Conservation (phyloP, 2,329 filamentous ascomycete genomes). For the Diplodia seriata region DNA sequence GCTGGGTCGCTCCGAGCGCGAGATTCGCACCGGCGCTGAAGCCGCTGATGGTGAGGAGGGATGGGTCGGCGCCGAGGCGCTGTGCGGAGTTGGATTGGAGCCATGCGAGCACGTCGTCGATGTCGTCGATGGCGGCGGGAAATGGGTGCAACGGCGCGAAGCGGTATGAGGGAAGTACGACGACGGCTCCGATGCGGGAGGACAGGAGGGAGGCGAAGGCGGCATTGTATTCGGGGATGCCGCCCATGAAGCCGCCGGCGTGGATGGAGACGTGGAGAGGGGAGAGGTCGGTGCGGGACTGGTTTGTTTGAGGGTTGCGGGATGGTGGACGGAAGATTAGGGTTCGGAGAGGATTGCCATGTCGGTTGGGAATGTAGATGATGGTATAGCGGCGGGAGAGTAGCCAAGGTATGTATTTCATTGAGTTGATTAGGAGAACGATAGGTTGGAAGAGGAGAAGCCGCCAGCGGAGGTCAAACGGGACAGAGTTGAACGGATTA, state of each 20-base stretch:
- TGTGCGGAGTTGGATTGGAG: constrained; percentile 36
- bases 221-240: constrained; percentile 51
- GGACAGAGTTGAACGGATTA: constrained; percentile 44
- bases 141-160: constrained; percentile 52
- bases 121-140: constrained; percentile 53
- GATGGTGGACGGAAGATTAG: constrained; percentile 53
- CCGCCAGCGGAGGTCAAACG: constrained; percentile 54
- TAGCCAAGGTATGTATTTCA: constrained; percentile 35
- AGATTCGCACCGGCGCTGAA: constrained; percentile 56
- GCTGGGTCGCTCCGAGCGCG: constrained; percentile 44
- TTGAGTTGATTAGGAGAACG: constrained; percentile 34
- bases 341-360: constrained; percentile 53
- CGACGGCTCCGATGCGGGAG: constrained; percentile 51
- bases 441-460: constrained; percentile 54
- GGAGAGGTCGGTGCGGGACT: constrained; percentile 43
- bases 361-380: constrained; percentile 50
- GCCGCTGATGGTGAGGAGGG: constrained; percentile 54
- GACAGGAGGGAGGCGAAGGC: constrained; percentile 47
- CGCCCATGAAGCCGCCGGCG: constrained; percentile 55
- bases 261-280: constrained; percentile 57
- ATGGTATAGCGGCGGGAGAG: constrained; percentile 38
- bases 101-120: constrained; percentile 53
- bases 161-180: constrained; percentile 51
- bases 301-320: constrained; percentile 41
- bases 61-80: constrained; percentile 47